phyloP scores from a whole-genome alignment of 129 eudicot genomes.

The Centella asiatica region DNA sequence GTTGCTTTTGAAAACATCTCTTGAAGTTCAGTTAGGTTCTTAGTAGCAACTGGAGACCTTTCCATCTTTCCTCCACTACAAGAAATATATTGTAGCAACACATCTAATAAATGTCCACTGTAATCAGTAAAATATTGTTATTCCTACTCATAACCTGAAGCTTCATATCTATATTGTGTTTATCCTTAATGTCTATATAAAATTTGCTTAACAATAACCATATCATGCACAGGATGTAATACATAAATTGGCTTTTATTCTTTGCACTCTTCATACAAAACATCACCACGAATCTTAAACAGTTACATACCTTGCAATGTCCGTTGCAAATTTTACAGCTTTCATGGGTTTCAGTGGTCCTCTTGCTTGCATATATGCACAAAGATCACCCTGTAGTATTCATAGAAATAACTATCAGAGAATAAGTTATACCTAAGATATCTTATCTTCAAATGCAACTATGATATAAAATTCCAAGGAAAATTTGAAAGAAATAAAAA shows the following conservation, averaged over 20 bases:
- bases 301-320: slow-evolving; percentile 67
- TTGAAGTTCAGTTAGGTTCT: no score
- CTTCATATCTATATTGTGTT: neutral
- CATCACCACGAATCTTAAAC: neutral
- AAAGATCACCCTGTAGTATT: slow-evolving; percentile 71
- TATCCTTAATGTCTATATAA: neutral
- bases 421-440: neutral
- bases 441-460: no score
- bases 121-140: neutral
- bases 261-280: neutral
- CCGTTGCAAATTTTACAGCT: slow-evolving; percentile 76
- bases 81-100: neutral
- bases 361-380: slow-evolving; percentile 50
- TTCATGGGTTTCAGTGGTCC: slow-evolving; percentile 63
- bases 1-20: no score
- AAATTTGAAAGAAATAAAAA: no score
- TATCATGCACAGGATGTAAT: neutral
- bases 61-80: neutral
- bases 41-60: no score
- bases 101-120: neutral
- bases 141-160: neutral
- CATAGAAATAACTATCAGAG: slow-evolving; percentile 2
- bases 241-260: neutral
- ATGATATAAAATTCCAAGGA: no score
- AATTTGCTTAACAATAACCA: neutral